Percentiles rank a stretch among this genome's conserved stretches.
phyloP scores from a whole-genome alignment of 176 grass and related monocot genomes.

The Oryza coarctata region DNA sequence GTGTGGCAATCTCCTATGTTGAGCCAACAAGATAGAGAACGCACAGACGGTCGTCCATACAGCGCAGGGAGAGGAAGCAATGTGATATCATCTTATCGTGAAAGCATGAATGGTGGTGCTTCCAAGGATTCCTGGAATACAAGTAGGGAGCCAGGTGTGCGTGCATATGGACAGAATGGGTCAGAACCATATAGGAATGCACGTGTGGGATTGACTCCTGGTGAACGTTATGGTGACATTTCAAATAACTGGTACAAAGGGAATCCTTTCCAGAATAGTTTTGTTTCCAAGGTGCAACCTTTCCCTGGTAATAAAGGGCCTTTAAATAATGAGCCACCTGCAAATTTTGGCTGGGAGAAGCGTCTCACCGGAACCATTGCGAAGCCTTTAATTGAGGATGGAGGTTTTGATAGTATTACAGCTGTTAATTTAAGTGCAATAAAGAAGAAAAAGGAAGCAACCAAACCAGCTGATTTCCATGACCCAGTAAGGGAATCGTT shows the following conservation, averaged over 20 bases:
- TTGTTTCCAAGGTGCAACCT: constrained; percentile 49
- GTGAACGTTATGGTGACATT: constrained; percentile 32
- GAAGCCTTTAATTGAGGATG: constrained; percentile 65
- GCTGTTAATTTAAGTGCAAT: constrained; percentile 65
- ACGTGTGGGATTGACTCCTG: constrained; percentile 21
- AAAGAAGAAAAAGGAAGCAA: constrained; percentile 84
- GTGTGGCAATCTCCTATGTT: constrained; percentile 53
- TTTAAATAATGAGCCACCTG: constrained; percentile 39
- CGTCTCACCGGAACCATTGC: constrained; percentile 25
- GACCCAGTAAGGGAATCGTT: constrained; percentile 90
- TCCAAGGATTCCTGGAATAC: constrained; percentile 61
- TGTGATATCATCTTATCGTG: constrained; percentile 31
- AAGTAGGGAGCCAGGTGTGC: constrained; percentile 30
- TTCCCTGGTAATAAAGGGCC: constrained; percentile 55
- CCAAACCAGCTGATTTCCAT: constrained; percentile 69
- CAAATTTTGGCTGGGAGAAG: constrained; percentile 67
- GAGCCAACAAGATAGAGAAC: constrained; percentile 46
- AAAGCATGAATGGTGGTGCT: constrained; percentile 38
- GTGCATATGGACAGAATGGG: constrained; percentile 42
- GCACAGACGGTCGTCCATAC: constrained; percentile 46
- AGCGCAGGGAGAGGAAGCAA: constrained; percentile 67
- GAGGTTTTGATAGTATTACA: constrained; percentile 58
- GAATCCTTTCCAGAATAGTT: constrained; percentile 62
- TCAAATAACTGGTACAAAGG: constrained; percentile 69
- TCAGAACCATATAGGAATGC: constrained; percentile 49